Evolutionary conservation across 768 basidiomycete species (phyloP).

Genomic region (Boletus barrowsii): DNA sequence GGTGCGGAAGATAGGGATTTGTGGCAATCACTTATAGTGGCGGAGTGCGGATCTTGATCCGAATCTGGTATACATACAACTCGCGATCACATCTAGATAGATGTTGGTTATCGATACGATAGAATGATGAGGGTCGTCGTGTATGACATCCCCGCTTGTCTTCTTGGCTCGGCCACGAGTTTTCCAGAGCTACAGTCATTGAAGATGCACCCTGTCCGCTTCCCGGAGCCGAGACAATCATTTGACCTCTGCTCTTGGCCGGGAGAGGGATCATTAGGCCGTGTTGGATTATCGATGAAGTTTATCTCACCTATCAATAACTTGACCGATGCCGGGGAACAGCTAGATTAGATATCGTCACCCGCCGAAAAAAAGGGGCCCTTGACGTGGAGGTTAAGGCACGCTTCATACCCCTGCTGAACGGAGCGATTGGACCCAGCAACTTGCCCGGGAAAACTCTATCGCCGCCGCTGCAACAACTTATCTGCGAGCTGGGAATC

Average conservation of each 20-base stretch:
- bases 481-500: not conserved
- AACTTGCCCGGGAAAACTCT: not conserved
- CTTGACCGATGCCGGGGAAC: conserved; percentile 15
- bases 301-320: conserved; percentile 23
- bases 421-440: not conserved
- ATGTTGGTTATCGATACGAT: conserved; percentile 26
- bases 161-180: not conserved
- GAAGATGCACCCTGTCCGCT: not conserved
- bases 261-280: not conserved
- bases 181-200: not conserved
- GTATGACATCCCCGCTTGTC: conserved; percentile 2
- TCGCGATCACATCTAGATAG: conserved; percentile 14
- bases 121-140: conserved; percentile 9
- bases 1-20: conserved; percentile 22
- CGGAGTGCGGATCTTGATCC: conserved; percentile 79
- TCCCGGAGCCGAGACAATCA: not conserved
- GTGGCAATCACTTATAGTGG: conserved; percentile 42
- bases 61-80: conserved; percentile 36
- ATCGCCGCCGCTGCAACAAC: not conserved
- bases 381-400: conserved; percentile 1
- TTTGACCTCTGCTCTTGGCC: not conserved
- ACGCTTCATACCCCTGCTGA: conserved; percentile 12
- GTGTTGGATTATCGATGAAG: conserved; percentile 23
- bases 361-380: not conserved
- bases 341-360: conserved; percentile 5